Evolutionary conservation across 495 filamentous ascomycete species (phyloP).

Genomic region (Penicillium daleae): DNA sequence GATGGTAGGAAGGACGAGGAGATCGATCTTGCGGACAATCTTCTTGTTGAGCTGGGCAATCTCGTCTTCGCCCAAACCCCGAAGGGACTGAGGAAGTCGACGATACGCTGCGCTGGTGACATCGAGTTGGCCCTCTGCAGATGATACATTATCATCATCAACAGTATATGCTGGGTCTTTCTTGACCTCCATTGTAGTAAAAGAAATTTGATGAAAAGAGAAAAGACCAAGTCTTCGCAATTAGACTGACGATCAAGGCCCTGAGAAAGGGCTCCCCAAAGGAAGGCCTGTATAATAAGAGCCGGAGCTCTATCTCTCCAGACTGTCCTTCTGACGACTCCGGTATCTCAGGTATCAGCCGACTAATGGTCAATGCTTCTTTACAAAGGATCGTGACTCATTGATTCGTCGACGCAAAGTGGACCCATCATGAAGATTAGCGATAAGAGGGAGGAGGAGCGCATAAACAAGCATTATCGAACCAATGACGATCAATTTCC

Average conservation of each 20-base stretch:
- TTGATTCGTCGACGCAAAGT: slow-evolving; percentile 21
- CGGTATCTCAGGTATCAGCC: slow-evolving; percentile 9
- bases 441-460: slow-evolving; percentile 22
- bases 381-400: slow-evolving; percentile 21
- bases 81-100: slow-evolving; percentile 39
- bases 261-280: slow-evolving; percentile 9
- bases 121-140: slow-evolving; percentile 40
- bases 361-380: slow-evolving; percentile 17
- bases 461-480: slow-evolving; percentile 8
- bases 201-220: background rate
- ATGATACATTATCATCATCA: slow-evolving; percentile 32
- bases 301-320: slow-evolving; percentile 12
- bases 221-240: background rate
- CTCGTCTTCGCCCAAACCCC: slow-evolving; percentile 31
- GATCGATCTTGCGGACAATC: slow-evolving; percentile 48
- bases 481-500: slow-evolving; percentile 14
- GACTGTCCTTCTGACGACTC: background rate
- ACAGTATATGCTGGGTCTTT: slow-evolving; percentile 21
- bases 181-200: slow-evolving; percentile 26
- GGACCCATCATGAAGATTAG: slow-evolving; percentile 5
- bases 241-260: background rate
- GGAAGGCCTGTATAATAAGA: slow-evolving; percentile 19
- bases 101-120: slow-evolving; percentile 25
- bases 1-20: slow-evolving; percentile 40
- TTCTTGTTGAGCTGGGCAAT: slow-evolving; percentile 33